A percentile compares a stretch with the other conserved stretches of the same genome.
Conservation (phyloP, 2,329 filamentous ascomycete genomes). For the Rhytidhysteron rufulum region DNA sequence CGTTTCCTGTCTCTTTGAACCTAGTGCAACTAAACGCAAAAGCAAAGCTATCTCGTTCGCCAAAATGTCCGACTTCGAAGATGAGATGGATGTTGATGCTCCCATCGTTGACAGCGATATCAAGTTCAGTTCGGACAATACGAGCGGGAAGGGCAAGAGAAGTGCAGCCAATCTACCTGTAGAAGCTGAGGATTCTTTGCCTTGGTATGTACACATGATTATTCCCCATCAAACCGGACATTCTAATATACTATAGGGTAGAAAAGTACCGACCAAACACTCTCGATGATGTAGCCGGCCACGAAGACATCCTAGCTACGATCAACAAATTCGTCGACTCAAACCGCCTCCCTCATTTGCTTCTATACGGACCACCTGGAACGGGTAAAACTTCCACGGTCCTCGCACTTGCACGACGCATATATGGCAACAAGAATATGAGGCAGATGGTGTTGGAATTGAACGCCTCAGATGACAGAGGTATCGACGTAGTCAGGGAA, state of each 20-base stretch:
- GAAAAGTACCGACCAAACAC: constrained; percentile 93
- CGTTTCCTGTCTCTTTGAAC: constrained; percentile 1
- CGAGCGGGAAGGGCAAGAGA: constrained; percentile 76
- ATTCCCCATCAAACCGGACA: no score
- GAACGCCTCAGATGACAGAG: constrained; percentile 94
- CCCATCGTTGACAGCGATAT: constrained; percentile 50
- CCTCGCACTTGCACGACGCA: constrained; percentile 83
- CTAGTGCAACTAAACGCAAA: no score
- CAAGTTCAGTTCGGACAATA: constrained; percentile 70
- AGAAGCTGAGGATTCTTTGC: constrained; percentile 87
- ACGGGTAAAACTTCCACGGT: constrained; percentile 98
- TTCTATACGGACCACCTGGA: constrained; percentile 93
- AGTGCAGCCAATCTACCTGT: constrained; percentile 90
- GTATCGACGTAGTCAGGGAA: constrained; percentile 91
- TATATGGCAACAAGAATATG: constrained; percentile 90
- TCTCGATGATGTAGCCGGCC: constrained; percentile 88
- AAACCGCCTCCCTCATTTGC: constrained; percentile 89
- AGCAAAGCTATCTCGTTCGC: no score
- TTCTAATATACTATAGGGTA: no score
- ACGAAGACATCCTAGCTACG: constrained; percentile 94
- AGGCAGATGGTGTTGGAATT: constrained; percentile 98
- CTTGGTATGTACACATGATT: constrained; percentile 61
- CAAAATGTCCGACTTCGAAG: constrained; percentile 57
- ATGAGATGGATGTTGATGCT: constrained; percentile 65
- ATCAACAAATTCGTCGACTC: constrained; percentile 97